Base-by-base conservation (phyloP, 768 basidiomycete genomes). In the Lepiota brunneoincarnata region DNA sequence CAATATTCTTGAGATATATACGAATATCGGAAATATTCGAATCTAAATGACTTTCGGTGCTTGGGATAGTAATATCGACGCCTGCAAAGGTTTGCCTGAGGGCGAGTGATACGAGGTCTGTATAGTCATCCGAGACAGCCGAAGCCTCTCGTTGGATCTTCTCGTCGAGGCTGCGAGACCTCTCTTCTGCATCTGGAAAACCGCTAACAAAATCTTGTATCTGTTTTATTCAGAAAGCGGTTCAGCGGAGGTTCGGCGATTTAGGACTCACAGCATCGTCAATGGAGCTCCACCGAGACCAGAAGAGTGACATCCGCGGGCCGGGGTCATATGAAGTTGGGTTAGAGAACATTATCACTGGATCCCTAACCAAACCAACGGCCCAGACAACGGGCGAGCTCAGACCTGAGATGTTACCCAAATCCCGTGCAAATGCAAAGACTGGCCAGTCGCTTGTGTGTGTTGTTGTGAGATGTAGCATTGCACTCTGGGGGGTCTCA, bases 1-100 rank as follows among this genome's bases (percentile, higher is more conserved):
- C 77, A 10, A 67, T 59, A 71, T 80, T 74, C 61, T 73, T 79
- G 67, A 81, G 69, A 59, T 78, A 79, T 38, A 72, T 71, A 53
- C 73, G 66, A 9, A 75, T 61, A 58, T 82, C 78, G 2, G 66
- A 67, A 2, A 62, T 63, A 48, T 79, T 75, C 59, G 65, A 31
- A 9, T 10, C 31, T 31, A 31, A 67, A 49, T 64, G 63, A 3
- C 40, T 43, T 7, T 47, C 59, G 41, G 61, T 59, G 4, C 17
- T 6, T 11, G 55, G 55, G 6, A 76, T 52, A 1, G 80, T 81
- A 31, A 82, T 67, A 52, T 82, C 80, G 23, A 74, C 66, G 2
- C 71, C 66, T 1, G 70, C 78, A 35, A 80, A 68, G 9, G 72
- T 72, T 59, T 80, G 77, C 18, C 78, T 63, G 4, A 75, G 59